These are phyloP conservation scores for Lactarius indigo DNA, from an alignment of 768 basidiomycete genomes.

Conservation along the genomic window DNA sequence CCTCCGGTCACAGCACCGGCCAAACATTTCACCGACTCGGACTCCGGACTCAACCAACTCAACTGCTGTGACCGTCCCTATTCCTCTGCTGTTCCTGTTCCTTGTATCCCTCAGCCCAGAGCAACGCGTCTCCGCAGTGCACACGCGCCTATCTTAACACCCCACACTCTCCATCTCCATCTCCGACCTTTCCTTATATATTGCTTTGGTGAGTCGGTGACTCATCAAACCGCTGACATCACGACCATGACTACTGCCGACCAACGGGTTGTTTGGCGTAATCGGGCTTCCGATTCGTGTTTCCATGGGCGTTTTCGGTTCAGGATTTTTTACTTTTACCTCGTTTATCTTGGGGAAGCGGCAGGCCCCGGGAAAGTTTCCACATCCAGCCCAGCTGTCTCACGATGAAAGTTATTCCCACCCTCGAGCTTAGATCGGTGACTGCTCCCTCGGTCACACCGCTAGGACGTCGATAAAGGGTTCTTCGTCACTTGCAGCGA, in stretches of 20 bases:
- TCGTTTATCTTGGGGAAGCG: background rate
- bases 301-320: background rate
- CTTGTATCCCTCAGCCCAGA: background rate
- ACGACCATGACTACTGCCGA: background rate
- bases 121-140: background rate
- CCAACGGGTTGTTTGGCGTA: background rate
- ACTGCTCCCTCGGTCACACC: too few species aligned
- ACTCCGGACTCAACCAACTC: background rate
- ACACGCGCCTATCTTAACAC: background rate
- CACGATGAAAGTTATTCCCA: too few species aligned
- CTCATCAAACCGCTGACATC: background rate
- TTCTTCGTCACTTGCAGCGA: too few species aligned
- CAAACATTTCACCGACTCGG: background rate
- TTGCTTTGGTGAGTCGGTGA: background rate
- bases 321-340: background rate
- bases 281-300: background rate
- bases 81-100: background rate
- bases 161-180: background rate
- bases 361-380: too few species aligned
- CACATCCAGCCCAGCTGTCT: too few species aligned
- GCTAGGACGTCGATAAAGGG: too few species aligned
- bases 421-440: too few species aligned
- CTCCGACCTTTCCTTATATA: background rate
- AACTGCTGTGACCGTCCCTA: background rate
- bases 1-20: background rate